phyloP scores from a whole-genome alignment of 2,329 filamentous ascomycete species.

The Colletotrichum camelliae region DNA sequence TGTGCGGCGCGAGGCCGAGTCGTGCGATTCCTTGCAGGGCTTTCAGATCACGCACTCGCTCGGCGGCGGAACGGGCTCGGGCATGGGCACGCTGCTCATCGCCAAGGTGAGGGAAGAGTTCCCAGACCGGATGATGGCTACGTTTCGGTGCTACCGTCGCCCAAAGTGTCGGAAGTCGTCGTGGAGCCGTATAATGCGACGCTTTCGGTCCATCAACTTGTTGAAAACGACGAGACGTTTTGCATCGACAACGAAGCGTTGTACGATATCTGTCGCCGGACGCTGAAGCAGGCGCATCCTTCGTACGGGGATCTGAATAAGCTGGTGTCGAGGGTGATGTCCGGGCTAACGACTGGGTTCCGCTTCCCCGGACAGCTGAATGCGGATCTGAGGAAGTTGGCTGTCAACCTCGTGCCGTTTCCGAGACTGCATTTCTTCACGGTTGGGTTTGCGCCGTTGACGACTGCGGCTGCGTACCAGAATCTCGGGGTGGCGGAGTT shows the following conservation, averaged over 20 bases:
- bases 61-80: constrained; percentile 99
- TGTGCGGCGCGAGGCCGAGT: constrained; percentile 97
- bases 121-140: constrained; percentile 99
- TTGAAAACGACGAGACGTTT: constrained; percentile 99
- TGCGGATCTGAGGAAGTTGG: constrained; percentile 98
- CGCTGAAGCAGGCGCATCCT: constrained; percentile 96
- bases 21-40: constrained; percentile 98
- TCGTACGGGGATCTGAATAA: constrained; percentile 99
- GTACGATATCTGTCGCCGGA: constrained; percentile 99
- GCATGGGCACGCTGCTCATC: constrained; percentile 99
- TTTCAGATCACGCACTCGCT: constrained; percentile 99
- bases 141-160: constrained; percentile 98
- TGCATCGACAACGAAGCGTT: constrained; percentile 99
- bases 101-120: constrained; percentile 99
- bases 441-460: constrained; percentile 98
- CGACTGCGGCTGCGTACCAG: constrained; percentile 83
- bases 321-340: constrained; percentile 99
- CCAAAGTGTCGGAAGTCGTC: constrained; percentile 99
- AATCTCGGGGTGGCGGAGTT: constrained; percentile 96
- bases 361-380: constrained; percentile 99
- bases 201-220: constrained; percentile 96
- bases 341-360: constrained; percentile 95
- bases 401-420: constrained; percentile 99
- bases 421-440: constrained; percentile 99
- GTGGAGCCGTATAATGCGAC: constrained; percentile 99